Conservation (phyloP, 169 alveolate species). For the Plasmodium berghei region DNA sequence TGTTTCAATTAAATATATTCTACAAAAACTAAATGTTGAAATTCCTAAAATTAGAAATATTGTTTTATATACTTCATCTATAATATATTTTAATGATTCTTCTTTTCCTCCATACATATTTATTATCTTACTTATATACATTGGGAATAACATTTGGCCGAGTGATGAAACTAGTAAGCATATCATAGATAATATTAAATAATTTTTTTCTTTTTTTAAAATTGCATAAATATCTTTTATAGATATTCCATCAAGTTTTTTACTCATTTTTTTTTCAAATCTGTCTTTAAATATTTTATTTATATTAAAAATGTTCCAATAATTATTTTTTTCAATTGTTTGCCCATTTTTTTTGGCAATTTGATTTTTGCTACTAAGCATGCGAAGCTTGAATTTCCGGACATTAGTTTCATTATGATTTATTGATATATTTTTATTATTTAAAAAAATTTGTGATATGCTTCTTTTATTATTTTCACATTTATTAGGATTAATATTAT, state of each 20-base stretch:
- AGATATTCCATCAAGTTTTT: slow-evolving; percentile 26
- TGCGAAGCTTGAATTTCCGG: not conserved
- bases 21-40: slow-evolving; percentile 57
- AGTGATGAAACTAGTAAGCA: slow-evolving; percentile 46
- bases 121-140: slow-evolving; percentile 71
- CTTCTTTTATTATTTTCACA: not conserved
- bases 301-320: not conserved
- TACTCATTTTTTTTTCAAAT: slow-evolving; percentile 9
- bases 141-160: slow-evolving; percentile 71
- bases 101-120: slow-evolving; percentile 72
- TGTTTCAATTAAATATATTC: slow-evolving; percentile 73
- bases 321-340: not conserved
- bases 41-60: slow-evolving; percentile 39
- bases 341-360: not conserved
- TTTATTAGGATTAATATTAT: not conserved
- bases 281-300: slow-evolving; percentile 26
- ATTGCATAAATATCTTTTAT: slow-evolving; percentile 47
- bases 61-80: slow-evolving; percentile 62
- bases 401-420: no score
- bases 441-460: no score
- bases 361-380: not conserved
- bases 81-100: slow-evolving; percentile 54
- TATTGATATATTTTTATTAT: not conserved
- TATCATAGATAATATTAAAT: slow-evolving; percentile 28
- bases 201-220: slow-evolving; percentile 64